Evolutionary conservation across 73 alveolate genomes (phyloP), one percentile per base, ranked within the genome.

Genomic region (Paramecium caudatum): DNA sequence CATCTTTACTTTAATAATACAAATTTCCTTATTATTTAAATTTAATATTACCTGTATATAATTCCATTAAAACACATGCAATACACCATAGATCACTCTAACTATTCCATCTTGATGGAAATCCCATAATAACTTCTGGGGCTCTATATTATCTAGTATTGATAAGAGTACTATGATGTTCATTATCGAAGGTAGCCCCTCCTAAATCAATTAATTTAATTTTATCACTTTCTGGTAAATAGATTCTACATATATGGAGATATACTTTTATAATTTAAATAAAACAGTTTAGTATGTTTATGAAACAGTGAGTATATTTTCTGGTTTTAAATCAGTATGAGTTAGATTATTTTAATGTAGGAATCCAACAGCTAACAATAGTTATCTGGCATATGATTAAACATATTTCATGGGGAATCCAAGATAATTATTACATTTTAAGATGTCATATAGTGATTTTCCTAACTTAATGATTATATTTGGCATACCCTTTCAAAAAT

Each of bases 241-340:
- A 82, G 61, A 41, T 82, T 46, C 91, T 91, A 95, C 12, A 49
- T 84, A 10, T 91, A 80, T 21, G 36, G 62, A 6, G 23, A 12
- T 17, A 39, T 17, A 69, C n/a, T 15, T 41, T 34, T 2, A 39
- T 36, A 45, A 25, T 45, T 74, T 74, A 4, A 21, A 41, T 3
- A 93, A 47, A 97, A 95, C 27, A 1, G 12, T 1, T 55, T 55
- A 27, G 30, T 55, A 55, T 23, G 25, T 49, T 3, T 49, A 68
- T 32, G 25, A 32, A 43, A 49, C 34, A 15, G 50, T 34, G 4
- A 98, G 94, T 50, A 98, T 97, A 86, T 98, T 98, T 94, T 98
- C 99, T 21, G 99, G 99, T 90, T 98, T 98, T 47, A 98, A 87
- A 91, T 98, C 99, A 34, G 99, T 97, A 92, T 98, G 99, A 45